Conservation (phyloP, 768 basidiomycete species). For the Lactifluus echinatus region DNA sequence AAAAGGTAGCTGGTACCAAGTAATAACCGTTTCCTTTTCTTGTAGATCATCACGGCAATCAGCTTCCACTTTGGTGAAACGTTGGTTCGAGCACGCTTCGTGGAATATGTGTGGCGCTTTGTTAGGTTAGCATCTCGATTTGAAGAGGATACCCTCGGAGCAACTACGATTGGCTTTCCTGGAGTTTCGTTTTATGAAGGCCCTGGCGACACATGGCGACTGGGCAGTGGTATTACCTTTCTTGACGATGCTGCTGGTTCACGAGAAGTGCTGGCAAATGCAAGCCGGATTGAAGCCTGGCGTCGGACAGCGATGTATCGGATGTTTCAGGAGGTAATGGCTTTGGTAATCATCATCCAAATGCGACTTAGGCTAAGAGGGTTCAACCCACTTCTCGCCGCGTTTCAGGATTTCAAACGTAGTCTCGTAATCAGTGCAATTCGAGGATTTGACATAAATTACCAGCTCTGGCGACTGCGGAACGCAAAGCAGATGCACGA, state of each 20-base stretch:
- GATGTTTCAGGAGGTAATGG: conserved; percentile 52
- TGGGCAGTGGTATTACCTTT: conserved; percentile 82
- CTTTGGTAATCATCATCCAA: neutral
- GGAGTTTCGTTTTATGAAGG: conserved; percentile 44
- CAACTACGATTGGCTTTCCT: conserved; percentile 69
- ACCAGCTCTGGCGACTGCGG: conserved; percentile 80
- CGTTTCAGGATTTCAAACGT: conserved; percentile 57
- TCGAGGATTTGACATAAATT: conserved; percentile 71
- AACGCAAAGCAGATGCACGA: conserved; percentile 64
- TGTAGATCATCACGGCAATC: conserved; percentile 75
- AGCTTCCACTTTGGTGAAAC: conserved; percentile 89
- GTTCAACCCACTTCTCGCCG: neutral
- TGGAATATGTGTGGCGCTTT: conserved; percentile 83
- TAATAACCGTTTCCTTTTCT: neutral
- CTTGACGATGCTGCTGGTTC: conserved; percentile 55
- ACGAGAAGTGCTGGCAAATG: conserved; percentile 68
- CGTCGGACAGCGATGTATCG: conserved; percentile 73
- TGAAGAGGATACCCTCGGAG: conserved; percentile 71
- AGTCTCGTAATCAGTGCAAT: conserved; percentile 48
- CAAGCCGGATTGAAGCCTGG: conserved; percentile 91
- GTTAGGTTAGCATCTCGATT: conserved; percentile 84
- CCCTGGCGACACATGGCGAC: conserved; percentile 33
- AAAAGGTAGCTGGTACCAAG: neutral
- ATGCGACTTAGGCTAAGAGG: neutral
- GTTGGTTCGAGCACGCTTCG: conserved; percentile 79